Conservation (phyloP, 2,329 filamentous ascomycete genomes). For the Xylogone sp. region DNA sequence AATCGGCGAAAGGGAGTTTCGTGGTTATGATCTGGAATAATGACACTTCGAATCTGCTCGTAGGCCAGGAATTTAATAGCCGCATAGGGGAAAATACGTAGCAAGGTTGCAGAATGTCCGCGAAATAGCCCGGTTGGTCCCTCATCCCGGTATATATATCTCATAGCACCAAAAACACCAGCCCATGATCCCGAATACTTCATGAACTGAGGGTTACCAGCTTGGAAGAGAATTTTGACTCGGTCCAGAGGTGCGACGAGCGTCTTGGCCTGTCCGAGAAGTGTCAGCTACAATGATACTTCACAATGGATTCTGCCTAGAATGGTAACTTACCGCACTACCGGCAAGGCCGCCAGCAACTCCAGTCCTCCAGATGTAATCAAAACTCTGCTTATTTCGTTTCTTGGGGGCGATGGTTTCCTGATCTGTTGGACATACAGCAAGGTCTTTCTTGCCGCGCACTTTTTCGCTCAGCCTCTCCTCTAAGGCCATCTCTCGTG, state of each 20-base stretch:
- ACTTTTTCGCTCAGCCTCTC: conserved; percentile 17
- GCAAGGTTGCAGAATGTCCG: conserved; percentile 88
- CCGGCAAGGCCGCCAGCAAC: conserved; percentile 87
- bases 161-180: conserved; percentile 77
- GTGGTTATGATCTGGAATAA: conserved; percentile 69
- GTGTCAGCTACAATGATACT: conserved; percentile 2
- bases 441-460: conserved; percentile 27
- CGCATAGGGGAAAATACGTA: conserved; percentile 95
- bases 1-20: conserved; percentile 80
- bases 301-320: conserved; percentile 7
- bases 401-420: conserved; percentile 42
- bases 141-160: conserved; percentile 74
- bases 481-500: conserved; percentile 32
- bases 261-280: conserved; percentile 72
- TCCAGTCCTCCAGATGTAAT: conserved; percentile 81
- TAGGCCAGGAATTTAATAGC: conserved; percentile 98
- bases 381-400: conserved; percentile 67
- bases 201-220: conserved; percentile 86
- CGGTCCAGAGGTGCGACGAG: conserved; percentile 92
- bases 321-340: conserved; percentile 65
- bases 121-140: conserved; percentile 79
- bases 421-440: conserved; percentile 48
- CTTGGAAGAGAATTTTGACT: conserved; percentile 98
- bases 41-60: conserved; percentile 80
- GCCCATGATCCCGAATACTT: conserved; percentile 91